Percentiles rank a stretch among this genome's conserved stretches.
phyloP scores from a whole-genome alignment of 768 basidiomycete genomes.

The Boletus reticulatus region DNA sequence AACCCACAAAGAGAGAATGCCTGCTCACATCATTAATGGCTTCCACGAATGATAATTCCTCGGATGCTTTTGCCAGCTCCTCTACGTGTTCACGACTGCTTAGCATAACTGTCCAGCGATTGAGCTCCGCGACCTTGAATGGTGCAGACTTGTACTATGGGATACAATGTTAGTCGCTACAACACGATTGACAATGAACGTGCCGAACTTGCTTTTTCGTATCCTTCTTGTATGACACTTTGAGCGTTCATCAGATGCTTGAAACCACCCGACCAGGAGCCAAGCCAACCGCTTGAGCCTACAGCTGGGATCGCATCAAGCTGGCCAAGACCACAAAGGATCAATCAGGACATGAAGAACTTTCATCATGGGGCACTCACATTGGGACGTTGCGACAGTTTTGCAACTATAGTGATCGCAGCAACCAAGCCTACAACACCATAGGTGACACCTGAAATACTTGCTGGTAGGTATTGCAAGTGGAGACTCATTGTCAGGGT shows the following conservation, averaged over 20 bases:
- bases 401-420: neutral
- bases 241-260: slow-evolving; percentile 6
- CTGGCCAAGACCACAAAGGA: neutral
- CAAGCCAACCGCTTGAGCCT: neutral
- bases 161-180: neutral
- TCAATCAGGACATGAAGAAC: neutral
- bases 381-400: neutral
- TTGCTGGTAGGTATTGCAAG: too few relatives aligned
- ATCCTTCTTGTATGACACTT: slow-evolving; percentile 31
- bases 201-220: slow-evolving; percentile 23
- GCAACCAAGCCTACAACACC: neutral
- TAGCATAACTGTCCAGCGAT: slow-evolving; percentile 41
- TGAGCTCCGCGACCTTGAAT: slow-evolving; percentile 31
- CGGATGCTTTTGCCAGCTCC: slow-evolving; percentile 5
- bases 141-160: slow-evolving; percentile 10
- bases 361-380: neutral
- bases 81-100: slow-evolving; percentile 16
- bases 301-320: neutral
- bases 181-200: too few relatives aligned
- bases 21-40: slow-evolving; percentile 31
- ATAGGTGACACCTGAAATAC: neutral
- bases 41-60: slow-evolving; percentile 10
- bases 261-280: neutral
- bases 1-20: too few relatives aligned
- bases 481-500: too few relatives aligned